These are phyloP conservation scores for Microbotryum scabiosae DNA, from an alignment of 1,284 basidiomycete species.

Conservation along the genomic window DNA sequence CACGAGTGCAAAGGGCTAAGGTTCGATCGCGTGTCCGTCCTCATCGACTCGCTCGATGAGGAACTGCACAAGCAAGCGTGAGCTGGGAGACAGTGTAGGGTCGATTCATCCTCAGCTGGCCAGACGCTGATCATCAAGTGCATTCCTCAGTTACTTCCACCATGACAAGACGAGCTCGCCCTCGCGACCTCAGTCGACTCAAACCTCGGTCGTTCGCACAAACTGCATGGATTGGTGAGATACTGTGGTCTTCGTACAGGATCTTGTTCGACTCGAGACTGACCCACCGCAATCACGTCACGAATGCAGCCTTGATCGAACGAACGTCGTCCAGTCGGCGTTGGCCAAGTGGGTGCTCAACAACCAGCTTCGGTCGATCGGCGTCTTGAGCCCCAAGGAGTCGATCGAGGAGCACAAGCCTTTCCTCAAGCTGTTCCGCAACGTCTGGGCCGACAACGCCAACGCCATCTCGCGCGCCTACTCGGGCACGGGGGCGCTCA, in stretches of 20 bases:
- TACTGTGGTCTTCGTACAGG: background rate
- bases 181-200: slow-evolving; percentile 49
- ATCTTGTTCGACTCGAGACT: background rate
- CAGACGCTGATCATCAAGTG: background rate
- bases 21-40: slow-evolving; percentile 80
- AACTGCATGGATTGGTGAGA: slow-evolving; percentile 55
- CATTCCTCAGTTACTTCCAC: slow-evolving; percentile 59
- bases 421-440: slow-evolving; percentile 75
- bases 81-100: slow-evolving; percentile 26
- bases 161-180: slow-evolving; percentile 44
- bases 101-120: background rate
- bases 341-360: slow-evolving; percentile 76
- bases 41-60: slow-evolving; percentile 68
- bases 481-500: slow-evolving; percentile 89
- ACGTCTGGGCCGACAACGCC: slow-evolving; percentile 98
- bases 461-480: slow-evolving; percentile 87
- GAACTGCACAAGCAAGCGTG: slow-evolving; percentile 67
- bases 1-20: slow-evolving; percentile 91
- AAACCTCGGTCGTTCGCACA: slow-evolving; percentile 63
- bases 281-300: background rate
- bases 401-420: slow-evolving; percentile 66
- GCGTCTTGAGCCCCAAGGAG: slow-evolving; percentile 61
- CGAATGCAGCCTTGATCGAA: slow-evolving; percentile 76
- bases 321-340: slow-evolving; percentile 89
- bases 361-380: slow-evolving; percentile 63